Percentiles rank a stretch among this genome's conserved stretches.
phyloP scores from a whole-genome alignment of 306 rosid genomes.

The Vicia faba region DNA sequence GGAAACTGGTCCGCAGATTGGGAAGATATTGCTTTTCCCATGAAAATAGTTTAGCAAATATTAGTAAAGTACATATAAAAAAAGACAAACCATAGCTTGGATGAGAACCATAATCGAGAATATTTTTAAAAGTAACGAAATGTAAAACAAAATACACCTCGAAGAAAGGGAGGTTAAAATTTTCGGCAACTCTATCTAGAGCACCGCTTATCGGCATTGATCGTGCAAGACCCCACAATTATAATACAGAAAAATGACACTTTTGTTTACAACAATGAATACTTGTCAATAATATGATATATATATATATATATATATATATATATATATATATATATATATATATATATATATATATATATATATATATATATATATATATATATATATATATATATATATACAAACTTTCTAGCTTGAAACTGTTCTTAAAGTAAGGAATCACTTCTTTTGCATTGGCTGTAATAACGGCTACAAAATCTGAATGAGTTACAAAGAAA shows the following conservation, averaged over 20 bases:
- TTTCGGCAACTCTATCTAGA: constrained; percentile 87
- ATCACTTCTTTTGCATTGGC: constrained; percentile 91
- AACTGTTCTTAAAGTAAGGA: constrained; percentile 75
- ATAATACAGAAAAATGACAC: constrained; percentile 21
- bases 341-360: too few species aligned
- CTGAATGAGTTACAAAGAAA: constrained; percentile 97
- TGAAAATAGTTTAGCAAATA: too few species aligned
- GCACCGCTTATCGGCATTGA: constrained; percentile 99
- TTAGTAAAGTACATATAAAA: too few species aligned
- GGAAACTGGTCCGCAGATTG: too few species aligned
- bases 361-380: too few species aligned
- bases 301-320: too few species aligned
- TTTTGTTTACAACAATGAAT: constrained; percentile 22
- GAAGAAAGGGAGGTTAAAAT: constrained; percentile 81
- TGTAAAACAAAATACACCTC: constrained; percentile 58
- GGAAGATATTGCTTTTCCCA: too few species aligned
- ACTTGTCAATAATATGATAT: constrained; percentile 14
- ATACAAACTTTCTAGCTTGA: constrained; percentile 58
- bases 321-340: too few species aligned
- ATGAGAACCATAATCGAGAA: constrained; percentile 35
- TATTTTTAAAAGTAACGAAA: neutral
- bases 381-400: too few species aligned
- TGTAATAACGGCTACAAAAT: constrained; percentile 91
- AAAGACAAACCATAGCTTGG: too few species aligned
- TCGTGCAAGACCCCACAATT: constrained; percentile 85